Base-by-base conservation (phyloP, 345 rosid genomes). In the Mallotus nudiflorus region DNA sequence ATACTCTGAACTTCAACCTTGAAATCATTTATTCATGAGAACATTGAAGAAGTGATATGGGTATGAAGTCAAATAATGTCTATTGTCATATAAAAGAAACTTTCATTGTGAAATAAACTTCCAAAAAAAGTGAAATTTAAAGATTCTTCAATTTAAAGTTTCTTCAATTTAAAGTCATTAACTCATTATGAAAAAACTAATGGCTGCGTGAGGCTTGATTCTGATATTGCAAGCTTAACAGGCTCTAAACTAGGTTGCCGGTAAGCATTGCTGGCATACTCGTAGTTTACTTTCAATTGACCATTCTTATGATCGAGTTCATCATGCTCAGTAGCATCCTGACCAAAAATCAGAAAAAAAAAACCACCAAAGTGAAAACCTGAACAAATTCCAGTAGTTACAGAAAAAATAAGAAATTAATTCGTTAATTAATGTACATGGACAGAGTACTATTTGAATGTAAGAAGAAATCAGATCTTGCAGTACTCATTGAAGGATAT, bases 401-500 rank as follows among this genome's bases (percentile, higher is more conserved):
- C 3, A 3, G 8, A 9, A 12, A 5, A 14, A 1, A 18, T 15
- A 27, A 27, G 2, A 11, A 42, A 27, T 0, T 3, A 18, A n/a
- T 31, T n/a, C 33, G 12, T 29, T 7, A 44, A 48, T 37, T 31
- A 16, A n/a, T n/a, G n/a, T 60, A 93, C 98, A 95, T 89, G 82
- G 72, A 91, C 72, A 11, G 95, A 76, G 60, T 56, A 74, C 50
- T 68, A 52, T 56, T 72, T 78, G 68, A 94, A 94, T 22, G 96
- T 72, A 37, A 95, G 98, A 77, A 91, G 89, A 78, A 91, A 94
- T 3, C 91, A 88, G 70, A 81, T 83, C 86, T 90, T 90, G 87
- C 96, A 94, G 83, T 94, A 91, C 73, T 89, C 94, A 11, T 91
- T 86, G 86, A 90, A 94, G 76, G 82, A 66, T 56, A 90, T 65